Evolutionary conservation across 2,329 filamentous ascomycete genomes (phyloP).

Genomic region (Proliferodiscus dingleyae): DNA sequence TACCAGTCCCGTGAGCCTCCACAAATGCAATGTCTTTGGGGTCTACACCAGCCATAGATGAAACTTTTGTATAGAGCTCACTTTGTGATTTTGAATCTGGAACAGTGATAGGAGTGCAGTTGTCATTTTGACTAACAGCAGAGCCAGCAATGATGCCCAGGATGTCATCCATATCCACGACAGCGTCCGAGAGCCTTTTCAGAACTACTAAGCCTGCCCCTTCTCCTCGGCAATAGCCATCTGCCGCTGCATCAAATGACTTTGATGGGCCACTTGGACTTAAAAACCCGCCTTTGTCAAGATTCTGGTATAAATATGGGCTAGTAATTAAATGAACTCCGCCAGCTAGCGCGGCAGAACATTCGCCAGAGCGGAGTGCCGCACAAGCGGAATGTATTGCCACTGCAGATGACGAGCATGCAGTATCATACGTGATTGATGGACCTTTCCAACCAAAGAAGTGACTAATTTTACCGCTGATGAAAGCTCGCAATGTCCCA

Average conservation of each 20-base stretch:
- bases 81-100: constrained; percentile 26
- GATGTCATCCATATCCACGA: constrained; percentile 54
- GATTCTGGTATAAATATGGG: constrained; percentile 1
- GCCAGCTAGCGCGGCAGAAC: constrained; percentile 37
- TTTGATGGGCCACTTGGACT: constrained; percentile 36
- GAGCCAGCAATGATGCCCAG: constrained; percentile 51
- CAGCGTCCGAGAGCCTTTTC: constrained; percentile 36
- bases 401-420: constrained; percentile 50
- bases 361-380: constrained; percentile 36
- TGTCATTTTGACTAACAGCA: constrained; percentile 37
- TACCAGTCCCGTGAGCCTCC: constrained; percentile 36
- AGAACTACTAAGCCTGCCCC: constrained; percentile 48
- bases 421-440: constrained; percentile 52
- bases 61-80: not conserved
- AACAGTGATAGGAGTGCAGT: constrained; percentile 10
- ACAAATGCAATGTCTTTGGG: constrained; percentile 6
- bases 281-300: constrained; percentile 13
- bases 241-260: constrained; percentile 49
- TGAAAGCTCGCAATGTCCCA: constrained; percentile 16
- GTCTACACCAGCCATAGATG: not conserved
- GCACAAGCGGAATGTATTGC: constrained; percentile 49
- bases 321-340: constrained; percentile 33
- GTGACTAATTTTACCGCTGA: constrained; percentile 19
- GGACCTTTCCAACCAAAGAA: constrained; percentile 41
- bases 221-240: constrained; percentile 61